Percentiles rank a stretch among this genome's conserved stretches.
phyloP scores from a whole-genome alignment of 108 stramenopile species.

The Pseudonitzschia pungens region DNA sequence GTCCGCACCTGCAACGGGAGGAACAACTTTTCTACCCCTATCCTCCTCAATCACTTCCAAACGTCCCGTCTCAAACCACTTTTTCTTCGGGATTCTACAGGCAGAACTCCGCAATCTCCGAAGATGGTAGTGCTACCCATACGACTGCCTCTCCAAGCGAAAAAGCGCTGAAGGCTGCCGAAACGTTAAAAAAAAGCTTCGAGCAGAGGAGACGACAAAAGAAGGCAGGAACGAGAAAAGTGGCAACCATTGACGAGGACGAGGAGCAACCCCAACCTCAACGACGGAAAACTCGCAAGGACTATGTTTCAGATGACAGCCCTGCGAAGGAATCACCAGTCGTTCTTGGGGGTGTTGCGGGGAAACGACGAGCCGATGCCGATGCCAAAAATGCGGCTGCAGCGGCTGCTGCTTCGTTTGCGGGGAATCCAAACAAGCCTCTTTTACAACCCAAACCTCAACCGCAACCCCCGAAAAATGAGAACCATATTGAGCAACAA shows the following conservation, averaged over 20 bases:
- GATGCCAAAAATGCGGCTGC: not conserved
- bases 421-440: not conserved
- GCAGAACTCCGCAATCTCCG: not conserved
- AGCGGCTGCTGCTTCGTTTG: not conserved
- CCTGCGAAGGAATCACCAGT: not conserved
- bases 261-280: not conserved
- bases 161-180: slow-evolving; percentile 9
- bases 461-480: not conserved
- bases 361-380: not conserved
- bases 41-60: not conserved
- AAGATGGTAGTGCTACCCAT: not conserved
- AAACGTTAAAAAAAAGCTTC: not conserved
- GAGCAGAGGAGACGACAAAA: slow-evolving; percentile 9
- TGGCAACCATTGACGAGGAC: not conserved
- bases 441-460: not conserved
- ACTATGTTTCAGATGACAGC: not conserved
- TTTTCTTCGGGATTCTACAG: not conserved
- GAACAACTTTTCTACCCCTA: not conserved
- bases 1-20: not conserved
- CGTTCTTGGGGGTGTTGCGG: not conserved
- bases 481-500: not conserved
- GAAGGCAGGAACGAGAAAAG: not conserved
- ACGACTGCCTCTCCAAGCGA: slow-evolving; percentile 6
- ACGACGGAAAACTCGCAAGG: not conserved
- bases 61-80: not conserved